Evolutionary conservation across 2,329 filamentous ascomycete species (phyloP).

Genomic region (Sarocladium oryzae): DNA sequence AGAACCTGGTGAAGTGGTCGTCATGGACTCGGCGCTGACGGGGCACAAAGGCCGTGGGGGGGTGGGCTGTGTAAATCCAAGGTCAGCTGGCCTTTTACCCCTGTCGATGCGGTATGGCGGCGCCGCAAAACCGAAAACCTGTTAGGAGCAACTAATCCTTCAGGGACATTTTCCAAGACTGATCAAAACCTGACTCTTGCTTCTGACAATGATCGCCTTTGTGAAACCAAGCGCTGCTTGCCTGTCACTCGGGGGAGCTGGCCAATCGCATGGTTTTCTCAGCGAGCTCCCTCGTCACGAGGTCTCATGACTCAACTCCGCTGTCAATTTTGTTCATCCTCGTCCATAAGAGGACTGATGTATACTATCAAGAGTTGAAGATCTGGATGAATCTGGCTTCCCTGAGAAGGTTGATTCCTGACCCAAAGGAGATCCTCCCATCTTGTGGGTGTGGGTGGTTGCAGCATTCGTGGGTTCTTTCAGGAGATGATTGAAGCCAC

Average conservation of each 20-base stretch:
- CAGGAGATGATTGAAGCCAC: neutral
- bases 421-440: too few species aligned
- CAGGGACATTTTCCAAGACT: neutral
- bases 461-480: neutral
- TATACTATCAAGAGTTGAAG: too few species aligned
- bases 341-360: neutral
- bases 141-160: neutral
- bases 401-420: too few species aligned
- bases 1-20: neutral
- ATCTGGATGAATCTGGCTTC: too few species aligned
- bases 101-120: neutral
- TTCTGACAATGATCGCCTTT: constrained; percentile 6
- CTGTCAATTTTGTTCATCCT: neutral
- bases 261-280: constrained; percentile 1
- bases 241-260: neutral
- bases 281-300: neutral
- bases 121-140: constrained; percentile 5
- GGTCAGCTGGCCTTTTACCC: constrained; percentile 6
- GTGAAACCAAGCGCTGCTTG: neutral
- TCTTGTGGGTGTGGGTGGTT: too few species aligned
- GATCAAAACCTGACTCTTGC: neutral
- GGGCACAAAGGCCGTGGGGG: neutral
- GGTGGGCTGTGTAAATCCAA: neutral
- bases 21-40: neutral
- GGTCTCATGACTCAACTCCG: constrained; percentile 2